Base-by-base conservation (phyloP, 257 asterid species). In the Cynanchum wilfordii region DNA sequence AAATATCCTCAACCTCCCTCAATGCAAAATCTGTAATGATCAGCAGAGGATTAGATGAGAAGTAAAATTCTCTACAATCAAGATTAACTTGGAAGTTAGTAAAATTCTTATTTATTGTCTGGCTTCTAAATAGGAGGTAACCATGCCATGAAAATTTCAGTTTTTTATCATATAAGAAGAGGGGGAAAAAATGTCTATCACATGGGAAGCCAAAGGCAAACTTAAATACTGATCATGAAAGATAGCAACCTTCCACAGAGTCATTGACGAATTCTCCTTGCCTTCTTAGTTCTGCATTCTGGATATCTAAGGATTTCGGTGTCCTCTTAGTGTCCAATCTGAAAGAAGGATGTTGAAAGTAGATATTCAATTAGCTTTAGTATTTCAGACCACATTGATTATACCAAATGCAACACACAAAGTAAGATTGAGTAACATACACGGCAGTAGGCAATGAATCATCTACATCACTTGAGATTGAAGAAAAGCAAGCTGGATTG, bases 291-390 rank as follows among this genome's bases (percentile, higher is more conserved):
- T 58, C 81, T 54, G 45, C 69, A 69, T 79, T 78, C 80, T 79
- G 79, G 73, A 78, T 50, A 78, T 75, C 62, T 44, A 62, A 64
- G 33, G 24, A 71, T 72, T 83, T 85, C 51, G 81, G 82, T 56
- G 80, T 67, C 71, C 51, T 77, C 71, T 79, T 81, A 71, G 69
- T 38, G 72, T 76, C 70, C 80, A 68, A 64, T 76, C 96, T 90
- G 90, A 78, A 69, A 81, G 77, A 69, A 68, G 80, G 73, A 65
- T 51, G 50, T 59, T 16, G n/a, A 10, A 11, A 47, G 22, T 29
- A 29, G 50, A 25, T 36, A 50, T 4, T 30, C 30, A 47, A 19
- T 66, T 17, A 44, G 55, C 25, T 60, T 33, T 45, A 20, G 17
- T 19, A 57, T 67, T 55, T 30, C 11, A 19, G 27, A 33, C 10